Percentiles rank a stretch among this genome's conserved stretches.
These are phyloP conservation scores for Termitomyces sp. DNA, from an alignment of 768 basidiomycete species.

Conservation along the genomic window DNA sequence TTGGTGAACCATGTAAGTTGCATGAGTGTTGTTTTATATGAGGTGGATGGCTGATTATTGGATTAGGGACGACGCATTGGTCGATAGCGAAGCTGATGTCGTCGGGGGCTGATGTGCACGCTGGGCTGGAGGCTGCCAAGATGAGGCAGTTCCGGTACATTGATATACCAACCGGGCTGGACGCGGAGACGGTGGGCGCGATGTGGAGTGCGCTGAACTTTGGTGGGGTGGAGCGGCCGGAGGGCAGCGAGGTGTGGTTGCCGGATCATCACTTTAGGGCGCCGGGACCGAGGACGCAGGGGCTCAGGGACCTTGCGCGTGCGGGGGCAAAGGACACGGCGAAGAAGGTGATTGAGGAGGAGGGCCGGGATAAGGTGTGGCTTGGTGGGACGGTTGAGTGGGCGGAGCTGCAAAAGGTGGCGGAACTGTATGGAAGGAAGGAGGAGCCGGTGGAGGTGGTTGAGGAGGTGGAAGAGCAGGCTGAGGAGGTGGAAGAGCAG, in stretches of 20 bases:
- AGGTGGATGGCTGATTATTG: background rate
- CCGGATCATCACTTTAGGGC: constrained; percentile 29
- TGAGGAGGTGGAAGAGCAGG: background rate
- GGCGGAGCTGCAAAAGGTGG: background rate
- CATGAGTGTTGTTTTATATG: background rate
- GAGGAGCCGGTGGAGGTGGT: background rate
- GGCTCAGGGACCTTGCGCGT: constrained; percentile 44
- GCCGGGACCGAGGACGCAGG: constrained; percentile 29
- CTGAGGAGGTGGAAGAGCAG: background rate
- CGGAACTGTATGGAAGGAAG: background rate
- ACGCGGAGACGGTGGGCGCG: constrained; percentile 35
- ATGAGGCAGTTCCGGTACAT: constrained; percentile 44
- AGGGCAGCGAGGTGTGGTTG: constrained; percentile 24
- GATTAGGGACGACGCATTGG: constrained; percentile 63
- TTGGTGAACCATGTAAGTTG: constrained; percentile 27
- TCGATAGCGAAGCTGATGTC: constrained; percentile 39
- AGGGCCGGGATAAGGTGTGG: constrained; percentile 45
- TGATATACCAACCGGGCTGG: constrained; percentile 48
- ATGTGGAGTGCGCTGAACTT: constrained; percentile 47
- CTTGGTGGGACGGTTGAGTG: constrained; percentile 21
- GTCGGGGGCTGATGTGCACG: constrained; percentile 30
- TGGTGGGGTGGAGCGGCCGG: constrained; percentile 20
- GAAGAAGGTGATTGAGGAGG: constrained; percentile 29
- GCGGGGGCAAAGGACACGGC: constrained; percentile 40
- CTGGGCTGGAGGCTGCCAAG: constrained; percentile 27